These are phyloP conservation scores for Pterula multifida DNA, from an alignment of 1,284 basidiomycete species.

Conservation along the genomic window DNA sequence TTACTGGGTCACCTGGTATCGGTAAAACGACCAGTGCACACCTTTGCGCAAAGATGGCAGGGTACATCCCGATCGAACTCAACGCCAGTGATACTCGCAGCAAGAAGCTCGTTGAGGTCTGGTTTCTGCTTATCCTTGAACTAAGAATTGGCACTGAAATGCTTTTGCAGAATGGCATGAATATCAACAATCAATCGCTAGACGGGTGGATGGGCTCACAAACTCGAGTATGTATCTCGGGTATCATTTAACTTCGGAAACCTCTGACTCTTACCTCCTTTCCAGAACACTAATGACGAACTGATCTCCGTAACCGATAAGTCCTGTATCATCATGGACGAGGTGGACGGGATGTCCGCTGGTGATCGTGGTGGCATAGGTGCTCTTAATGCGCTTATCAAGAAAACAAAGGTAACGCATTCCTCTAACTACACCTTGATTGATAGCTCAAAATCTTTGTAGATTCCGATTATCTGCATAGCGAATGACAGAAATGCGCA, in stretches of 20 bases:
- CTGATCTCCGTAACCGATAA: slow-evolving; percentile 68
- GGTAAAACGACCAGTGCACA: slow-evolving; percentile 98
- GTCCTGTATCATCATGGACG: slow-evolving; percentile 95
- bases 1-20: slow-evolving; percentile 92
- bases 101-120: slow-evolving; percentile 95
- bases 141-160: not conserved
- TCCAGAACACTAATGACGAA: slow-evolving; percentile 49
- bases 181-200: slow-evolving; percentile 78
- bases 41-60: slow-evolving; percentile 78
- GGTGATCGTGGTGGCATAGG: slow-evolving; percentile 95
- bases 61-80: slow-evolving; percentile 87
- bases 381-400: slow-evolving; percentile 85
- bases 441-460: too few relatives aligned
- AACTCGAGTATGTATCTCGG: slow-evolving; percentile 24
- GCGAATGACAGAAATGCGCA: slow-evolving; percentile 82
- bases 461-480: slow-evolving; percentile 97
- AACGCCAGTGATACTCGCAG: slow-evolving; percentile 94
- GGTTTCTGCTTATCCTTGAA: slow-evolving; percentile 7
- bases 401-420: slow-evolving; percentile 74
- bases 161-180: slow-evolving; percentile 58
- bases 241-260: not conserved
- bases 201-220: slow-evolving; percentile 77
- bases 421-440: slow-evolving; percentile 4
- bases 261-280: slow-evolving; percentile 4
- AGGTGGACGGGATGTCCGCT: slow-evolving; percentile 98